Evolutionary conservation across 768 basidiomycete species (phyloP), one percentile per base, ranked within the genome.

Genomic region (Tricholoma flavovirens): DNA sequence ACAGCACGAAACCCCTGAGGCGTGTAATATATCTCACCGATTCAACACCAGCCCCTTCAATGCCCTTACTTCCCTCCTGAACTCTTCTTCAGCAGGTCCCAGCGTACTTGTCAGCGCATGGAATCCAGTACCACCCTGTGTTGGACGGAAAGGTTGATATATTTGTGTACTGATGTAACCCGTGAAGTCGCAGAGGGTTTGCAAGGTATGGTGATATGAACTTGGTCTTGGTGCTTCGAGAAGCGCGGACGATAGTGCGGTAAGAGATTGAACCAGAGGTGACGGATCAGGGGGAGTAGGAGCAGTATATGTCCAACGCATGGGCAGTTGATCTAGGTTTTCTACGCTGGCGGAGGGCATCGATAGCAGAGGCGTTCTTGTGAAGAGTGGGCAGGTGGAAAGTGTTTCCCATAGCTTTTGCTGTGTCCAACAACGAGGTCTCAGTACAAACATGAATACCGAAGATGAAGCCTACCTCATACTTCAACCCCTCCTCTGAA

Each of bases 21-120:
- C 4, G 15, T 14, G 21, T 14, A 36, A 0, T 48, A 46, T 61
- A 48, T 74, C 77, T 60, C 63, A 83, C 83, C 90, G 74, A 66
- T 88, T 92, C 43, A 92, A 72, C 48, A 88, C 87, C 19, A 91
- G 77, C 8, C 89, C 88, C 63, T 91, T 92, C 63, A 92, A 69
- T 11, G 87, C 84, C 55, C 87, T 76, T 45, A 92, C 86, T 65
- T 92, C 90, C 57, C 83, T 77, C 56, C 81, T 78, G 11, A 90
- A 66, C 54, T 90, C 88, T 60, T 90, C 89, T 65, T 84, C 85
- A 45, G 82, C 75, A 2, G 78, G 73, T 36, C 64, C 67, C 30
- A 71, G 53, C 9, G 57, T 54, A 15, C 61, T 62, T 26, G 62
- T 60, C 29, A 59, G 60, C n/a, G 59, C 69, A 21, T 62, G 57